Base-by-base conservation (phyloP, 768 basidiomycete species). In the Lyophyllum shimeji region DNA sequence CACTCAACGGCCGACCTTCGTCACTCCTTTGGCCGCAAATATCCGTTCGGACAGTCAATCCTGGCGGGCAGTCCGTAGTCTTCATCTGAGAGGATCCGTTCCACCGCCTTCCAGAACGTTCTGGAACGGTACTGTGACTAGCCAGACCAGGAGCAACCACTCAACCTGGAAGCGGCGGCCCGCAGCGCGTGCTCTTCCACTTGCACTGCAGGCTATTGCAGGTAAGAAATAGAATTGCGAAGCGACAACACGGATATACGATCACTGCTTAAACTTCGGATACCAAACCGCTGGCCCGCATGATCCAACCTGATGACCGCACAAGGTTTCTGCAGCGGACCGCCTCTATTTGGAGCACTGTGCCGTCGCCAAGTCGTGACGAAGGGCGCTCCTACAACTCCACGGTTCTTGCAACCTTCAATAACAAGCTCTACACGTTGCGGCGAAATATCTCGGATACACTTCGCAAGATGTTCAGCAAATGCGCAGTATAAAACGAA, bases 241-340 rank as follows among this genome's bases (percentile, higher is more conserved):
- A 37, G 34, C 34, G 12, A 13, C 34, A 17, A 13, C 15, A 17
- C 15, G 34, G 11, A 37, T 37, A 37, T 17, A 13, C 15, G 34
- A 37, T 17, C 34, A 8, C 3, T 20, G 40, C 40, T 42, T 42
- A 20, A 42, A 42, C 40, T 21, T 42, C 40, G 40, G 40, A 42
- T 42, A 42, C n/a, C 8, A 18, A n/a, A n/a, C n/a, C n/a, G n/a
- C n/a, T n/a, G n/a, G n/a, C n/a, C n/a, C 58, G 55, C 58, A 59
- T 59, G 58, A 59, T 18, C 27, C 25, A 59, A 23, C 50, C 58
- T 37, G 58, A 52, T 59, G 58, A 59, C 46, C 50, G 21, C 31
- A 24, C 40, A 12, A 23, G 20, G 31, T 52, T 39, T 24, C 27
- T 48, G 17, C 7, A 55, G 54, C 58, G 58, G 58, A 46, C 58